Evolutionary conservation across 1,139 yeast species (phyloP).

Genomic region (Taphrina confusa): DNA sequence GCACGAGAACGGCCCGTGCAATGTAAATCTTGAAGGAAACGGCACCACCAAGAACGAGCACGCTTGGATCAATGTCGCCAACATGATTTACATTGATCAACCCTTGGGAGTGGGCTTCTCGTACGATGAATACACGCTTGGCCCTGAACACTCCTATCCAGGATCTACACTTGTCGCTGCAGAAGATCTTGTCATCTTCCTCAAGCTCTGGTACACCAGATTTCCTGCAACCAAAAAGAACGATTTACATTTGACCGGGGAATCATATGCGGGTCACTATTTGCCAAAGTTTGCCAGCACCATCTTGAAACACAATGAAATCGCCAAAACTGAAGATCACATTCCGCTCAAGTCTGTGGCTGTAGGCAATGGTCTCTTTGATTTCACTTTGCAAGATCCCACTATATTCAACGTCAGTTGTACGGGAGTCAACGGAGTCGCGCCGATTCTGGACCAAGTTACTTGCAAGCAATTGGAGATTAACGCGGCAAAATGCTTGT

Average conservation of each 20-base stretch:
- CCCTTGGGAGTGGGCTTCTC: slow-evolving; percentile 95
- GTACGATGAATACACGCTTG: slow-evolving; percentile 46
- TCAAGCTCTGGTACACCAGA: slow-evolving; percentile 63
- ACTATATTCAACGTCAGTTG: slow-evolving; percentile 97
- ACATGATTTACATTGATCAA: slow-evolving; percentile 63
- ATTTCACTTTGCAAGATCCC: slow-evolving; percentile 82
- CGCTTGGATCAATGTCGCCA: slow-evolving; percentile 30
- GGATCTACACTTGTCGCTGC: slow-evolving; percentile 47
- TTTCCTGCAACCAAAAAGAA: slow-evolving; percentile 59
- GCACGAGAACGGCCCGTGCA: slow-evolving; percentile 87
- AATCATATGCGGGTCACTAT: slow-evolving; percentile 95
- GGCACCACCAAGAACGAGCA: slow-evolving; percentile 59
- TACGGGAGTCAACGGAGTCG: slow-evolving; percentile 45
- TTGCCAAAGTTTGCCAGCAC: slow-evolving; percentile 81
- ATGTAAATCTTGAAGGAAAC: slow-evolving; percentile 63
- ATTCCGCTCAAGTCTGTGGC: slow-evolving; percentile 83
- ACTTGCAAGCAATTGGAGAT: slow-evolving; percentile 76
- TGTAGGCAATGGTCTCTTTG: slow-evolving; percentile 95
- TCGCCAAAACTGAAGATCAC: slow-evolving; percentile 23
- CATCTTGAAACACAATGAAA: slow-evolving; percentile 59
- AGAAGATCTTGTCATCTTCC: slow-evolving; percentile 51
- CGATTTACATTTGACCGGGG: slow-evolving; percentile 74
- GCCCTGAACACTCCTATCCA: slow-evolving; percentile 48
- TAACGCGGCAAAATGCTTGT: slow-evolving; percentile 74
- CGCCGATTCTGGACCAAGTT: slow-evolving; percentile 75